Percentiles rank a stretch among this genome's conserved stretches.
phyloP scores from a whole-genome alignment of 1,139 yeast genomes.

The Geotrichum fermentans region DNA sequence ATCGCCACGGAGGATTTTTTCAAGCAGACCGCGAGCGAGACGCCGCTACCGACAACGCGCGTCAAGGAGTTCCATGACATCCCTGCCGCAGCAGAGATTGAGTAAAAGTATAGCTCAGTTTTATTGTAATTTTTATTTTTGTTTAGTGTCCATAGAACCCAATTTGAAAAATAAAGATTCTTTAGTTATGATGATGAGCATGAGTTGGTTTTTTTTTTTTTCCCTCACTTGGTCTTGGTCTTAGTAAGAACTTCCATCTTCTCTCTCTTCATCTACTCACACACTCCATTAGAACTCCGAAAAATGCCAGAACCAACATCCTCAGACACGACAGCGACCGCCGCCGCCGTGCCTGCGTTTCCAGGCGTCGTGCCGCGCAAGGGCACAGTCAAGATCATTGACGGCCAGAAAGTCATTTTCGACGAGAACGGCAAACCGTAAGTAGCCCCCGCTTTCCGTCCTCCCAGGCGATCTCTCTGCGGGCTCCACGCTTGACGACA shows the following conservation, averaged over 20 bases:
- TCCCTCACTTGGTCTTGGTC: background rate
- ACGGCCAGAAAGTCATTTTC: conserved; percentile 66
- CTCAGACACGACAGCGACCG: background rate
- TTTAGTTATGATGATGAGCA: too few relatives aligned
- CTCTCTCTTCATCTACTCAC: background rate
- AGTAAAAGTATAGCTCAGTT: background rate
- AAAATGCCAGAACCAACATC: conserved; percentile 10
- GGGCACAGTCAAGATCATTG: conserved; percentile 22
- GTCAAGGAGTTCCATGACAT: conserved; percentile 20
- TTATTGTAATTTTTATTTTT: conserved; percentile 2
- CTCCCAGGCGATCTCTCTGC: background rate
- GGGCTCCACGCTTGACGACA: background rate
- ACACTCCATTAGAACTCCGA: background rate
- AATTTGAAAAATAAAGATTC: too few relatives aligned
- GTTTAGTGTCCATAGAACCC: too few relatives aligned
- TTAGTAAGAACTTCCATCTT: too few relatives aligned
- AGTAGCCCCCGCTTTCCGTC: conserved; percentile 34
- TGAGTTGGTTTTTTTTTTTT: background rate
- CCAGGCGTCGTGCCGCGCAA: conserved; percentile 18
- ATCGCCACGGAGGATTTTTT: conserved; percentile 40
- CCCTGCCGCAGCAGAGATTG: conserved; percentile 14
- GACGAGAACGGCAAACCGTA: conserved; percentile 91
- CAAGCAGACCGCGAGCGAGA: conserved; percentile 28
- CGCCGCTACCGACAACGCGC: conserved; percentile 27
- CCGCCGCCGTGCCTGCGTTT: background rate